Conservation (phyloP, 83 land plant genomes). For the Picea engelmannii region DNA sequence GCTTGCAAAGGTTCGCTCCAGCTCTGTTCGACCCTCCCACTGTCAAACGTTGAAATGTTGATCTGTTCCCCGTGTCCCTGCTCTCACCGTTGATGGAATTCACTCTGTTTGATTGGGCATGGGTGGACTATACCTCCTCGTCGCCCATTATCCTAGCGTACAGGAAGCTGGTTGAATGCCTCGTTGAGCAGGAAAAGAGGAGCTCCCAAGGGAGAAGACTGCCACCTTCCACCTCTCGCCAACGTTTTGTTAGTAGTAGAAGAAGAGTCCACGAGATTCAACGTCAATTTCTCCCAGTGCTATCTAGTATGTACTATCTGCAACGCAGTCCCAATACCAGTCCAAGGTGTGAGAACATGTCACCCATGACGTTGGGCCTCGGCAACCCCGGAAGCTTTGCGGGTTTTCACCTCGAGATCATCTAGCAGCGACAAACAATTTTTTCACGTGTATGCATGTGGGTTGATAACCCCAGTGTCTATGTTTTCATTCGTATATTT, state of each 20-base stretch:
- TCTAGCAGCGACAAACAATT: background rate
- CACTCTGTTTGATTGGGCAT: no score
- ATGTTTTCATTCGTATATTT: no score
- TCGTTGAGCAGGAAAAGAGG: background rate
- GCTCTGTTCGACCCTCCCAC: no score
- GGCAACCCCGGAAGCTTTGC: slow-evolving; percentile 8
- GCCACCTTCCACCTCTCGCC: background rate
- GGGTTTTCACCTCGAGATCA: background rate
- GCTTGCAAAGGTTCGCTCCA: no score
- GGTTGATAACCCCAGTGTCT: no score
- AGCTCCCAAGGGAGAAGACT: no score
- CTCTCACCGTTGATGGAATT: no score
- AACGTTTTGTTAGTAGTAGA: background rate
- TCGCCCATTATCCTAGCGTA: background rate
- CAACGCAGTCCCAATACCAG: background rate
- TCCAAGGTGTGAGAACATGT: background rate
- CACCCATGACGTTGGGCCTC: slow-evolving; percentile 5
- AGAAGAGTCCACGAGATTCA: background rate
- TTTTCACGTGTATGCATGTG: no score
- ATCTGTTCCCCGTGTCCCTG: no score
- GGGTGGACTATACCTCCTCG: background rate
- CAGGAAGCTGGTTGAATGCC: background rate
- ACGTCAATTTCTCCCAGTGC: background rate
- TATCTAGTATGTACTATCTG: background rate
- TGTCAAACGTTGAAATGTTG: no score